Evolutionary conservation across 352 stramenopile genomes (phyloP), one percentile per base, ranked within the genome.

Genomic region (Blastocystis sp.): DNA sequence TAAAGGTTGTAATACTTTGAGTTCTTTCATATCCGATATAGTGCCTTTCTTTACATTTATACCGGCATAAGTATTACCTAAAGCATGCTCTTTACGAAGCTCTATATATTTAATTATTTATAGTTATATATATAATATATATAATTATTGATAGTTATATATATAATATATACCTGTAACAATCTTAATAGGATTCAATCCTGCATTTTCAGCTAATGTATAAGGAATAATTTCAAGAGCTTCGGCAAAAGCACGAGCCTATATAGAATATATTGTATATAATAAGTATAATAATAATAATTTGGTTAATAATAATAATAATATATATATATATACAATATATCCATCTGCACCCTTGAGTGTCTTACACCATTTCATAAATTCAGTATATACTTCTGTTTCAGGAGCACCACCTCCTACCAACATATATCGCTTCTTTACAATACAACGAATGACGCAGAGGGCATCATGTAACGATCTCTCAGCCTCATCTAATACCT

Each of bases 341-440:
- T 42, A 42, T 2, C 55, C 32, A 58, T 65, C 55, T 5, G 39
- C 36, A 11, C 55, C 88, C 21, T 84, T 75, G 19, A 93, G 75
- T 31, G 86, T 89, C 59, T 82, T 79, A 9, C 83, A 79, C 55
- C 87, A 93, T 56, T 93, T 79, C 28, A 77, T 76, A 41, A 99
- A 72, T 49, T 84, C 77, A 58, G 94, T 75, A 6, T 81, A 81
- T 18, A 94, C 81, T 68, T 98, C 84, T 47, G 91, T 92, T 73
- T 99, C 91, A 1, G 88, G 80, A 10, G 89, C 86, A 34, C 89
- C 90, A 18, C 91, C 91, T 24, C 90, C 91, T 36, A 86, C 90
- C 73, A 97, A 95, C 64, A 98, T 68, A 65, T 88, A 94, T 25
- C 85, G 79, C 69, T 95, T 91, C 77, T 98, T 96, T n/a, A 99